Base-by-base conservation (phyloP, 495 filamentous ascomycete species). In the Durotheca rogersii region DNA sequence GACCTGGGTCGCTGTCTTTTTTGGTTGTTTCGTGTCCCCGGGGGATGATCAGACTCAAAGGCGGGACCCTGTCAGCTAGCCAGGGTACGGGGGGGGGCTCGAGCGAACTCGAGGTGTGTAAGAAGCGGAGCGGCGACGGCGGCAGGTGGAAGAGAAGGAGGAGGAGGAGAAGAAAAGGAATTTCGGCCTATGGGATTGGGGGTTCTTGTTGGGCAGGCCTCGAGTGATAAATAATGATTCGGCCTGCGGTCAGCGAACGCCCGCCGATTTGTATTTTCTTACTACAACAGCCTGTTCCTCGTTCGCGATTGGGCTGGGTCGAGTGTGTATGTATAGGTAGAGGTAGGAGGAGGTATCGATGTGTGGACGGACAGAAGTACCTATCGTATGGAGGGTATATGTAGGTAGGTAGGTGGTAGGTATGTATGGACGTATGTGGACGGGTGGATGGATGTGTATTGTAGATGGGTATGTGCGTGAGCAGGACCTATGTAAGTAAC, bases 171-270 rank as follows among this genome's bases (percentile, higher is more conserved):
- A 27, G 31, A 25, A 17, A 34, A 27, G 37, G 42, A 51, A 38
- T 33, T 53, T 47, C 31, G n/a, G 33, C 33, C 21, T 10, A 10
- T 16, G 34, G 34, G 34, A 19, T 4, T 15, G 34, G 49, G 50
- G 27, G 12, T 44, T 41, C 33, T 51, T 29, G 38, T 44, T 25
- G 52, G 52, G 53, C 44, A 61, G 53, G 57, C 36, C 52, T 47
- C 41, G 52, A 45, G 37, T 56, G 53, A 56, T 61, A 57, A 53
- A 61, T 56, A 56, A 54, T 40, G 47, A 47, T 47, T 45, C 48
- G 30, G 31, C 52, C 39, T 45, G 57, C n/a, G n/a, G n/a, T 61
- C 51, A 57, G 53, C 51, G n/a, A 53, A 49, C 15, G 43, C 30
- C 30, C 16, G 12, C 19, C 31, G 23, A 42, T n/a, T n/a, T n/a